phyloP scores from a whole-genome alignment of 768 basidiomycete species.

The Pholiota molesta region DNA sequence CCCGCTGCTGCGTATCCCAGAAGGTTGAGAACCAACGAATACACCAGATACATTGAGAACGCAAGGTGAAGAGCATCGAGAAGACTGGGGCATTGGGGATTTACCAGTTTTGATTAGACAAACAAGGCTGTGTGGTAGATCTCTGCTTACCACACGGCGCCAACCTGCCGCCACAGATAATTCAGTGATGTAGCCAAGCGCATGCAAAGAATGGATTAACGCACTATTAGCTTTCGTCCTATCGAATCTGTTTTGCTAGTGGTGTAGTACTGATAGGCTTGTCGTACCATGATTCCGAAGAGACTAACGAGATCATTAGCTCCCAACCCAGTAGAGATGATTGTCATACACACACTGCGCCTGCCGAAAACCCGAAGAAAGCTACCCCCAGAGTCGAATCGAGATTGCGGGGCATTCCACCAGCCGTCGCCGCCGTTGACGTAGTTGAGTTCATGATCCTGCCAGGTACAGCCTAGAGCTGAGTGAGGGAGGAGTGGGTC shows the following conservation, averaged over 20 bases:
- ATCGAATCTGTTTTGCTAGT: constrained; percentile 18
- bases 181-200: neutral
- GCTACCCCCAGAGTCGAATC: constrained; percentile 28
- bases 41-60: constrained; percentile 31
- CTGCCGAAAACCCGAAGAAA: constrained; percentile 33
- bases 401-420: constrained; percentile 8
- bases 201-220: constrained; percentile 3
- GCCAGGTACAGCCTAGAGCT: constrained; percentile 21
- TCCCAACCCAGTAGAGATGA: neutral
- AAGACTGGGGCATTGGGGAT: constrained; percentile 17
- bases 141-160: constrained; percentile 22
- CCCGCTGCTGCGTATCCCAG: constrained; percentile 20
- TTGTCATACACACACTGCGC: constrained; percentile 29
- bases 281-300: constrained; percentile 33
- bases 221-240: constrained; percentile 25
- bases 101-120: too few relatives aligned
- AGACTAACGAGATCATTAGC: constrained; percentile 17
- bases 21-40: constrained; percentile 25
- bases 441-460: constrained; percentile 23
- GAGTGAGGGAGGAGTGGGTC: constrained; percentile 15
- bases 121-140: neutral
- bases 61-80: constrained; percentile 30
- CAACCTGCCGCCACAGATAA: constrained; percentile 20
- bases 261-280: constrained; percentile 33
- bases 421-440: constrained; percentile 1